Evolutionary conservation across 345 rosid species (phyloP).

Genomic region (Syzygium aqueum): DNA sequence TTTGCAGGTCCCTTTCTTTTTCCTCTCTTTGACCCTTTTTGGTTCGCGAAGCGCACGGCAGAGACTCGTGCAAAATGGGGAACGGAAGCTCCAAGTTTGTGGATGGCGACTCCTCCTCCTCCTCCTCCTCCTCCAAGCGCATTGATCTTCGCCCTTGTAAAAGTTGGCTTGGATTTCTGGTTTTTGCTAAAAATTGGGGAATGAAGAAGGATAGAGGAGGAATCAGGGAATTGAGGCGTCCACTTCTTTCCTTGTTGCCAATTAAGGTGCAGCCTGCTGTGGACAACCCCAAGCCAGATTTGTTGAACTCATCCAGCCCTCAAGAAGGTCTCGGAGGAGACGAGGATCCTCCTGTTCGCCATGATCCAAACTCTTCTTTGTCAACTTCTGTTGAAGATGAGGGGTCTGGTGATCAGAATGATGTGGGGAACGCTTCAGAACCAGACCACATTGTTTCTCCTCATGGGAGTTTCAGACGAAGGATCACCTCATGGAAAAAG

Average conservation of each 20-base stretch:
- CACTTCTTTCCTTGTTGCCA: neutral
- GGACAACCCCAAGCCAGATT: slow-evolving; percentile 16
- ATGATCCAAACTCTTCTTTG: neutral
- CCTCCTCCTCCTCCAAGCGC: too few species aligned
- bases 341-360: too few species aligned
- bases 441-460: slow-evolving; percentile 7
- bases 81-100: too few species aligned
- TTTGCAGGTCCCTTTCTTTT: too few species aligned
- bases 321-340: neutral
- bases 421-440: neutral
- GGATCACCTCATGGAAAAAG: slow-evolving; percentile 17
- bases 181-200: too few species aligned
- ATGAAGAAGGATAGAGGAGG: neutral
- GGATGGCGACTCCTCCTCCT: too few species aligned
- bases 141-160: too few species aligned
- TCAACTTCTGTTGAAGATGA: neutral
- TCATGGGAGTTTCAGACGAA: slow-evolving; percentile 6
- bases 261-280: neutral
- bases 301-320: slow-evolving; percentile 9
- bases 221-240: slow-evolving; percentile 16
- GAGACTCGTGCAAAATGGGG: too few species aligned
- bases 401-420: neutral
- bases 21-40: too few species aligned
- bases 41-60: too few species aligned
- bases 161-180: too few species aligned